phyloP scores from a whole-genome alignment of 164 flowering plant species.

The Stephania cephalantha region DNA sequence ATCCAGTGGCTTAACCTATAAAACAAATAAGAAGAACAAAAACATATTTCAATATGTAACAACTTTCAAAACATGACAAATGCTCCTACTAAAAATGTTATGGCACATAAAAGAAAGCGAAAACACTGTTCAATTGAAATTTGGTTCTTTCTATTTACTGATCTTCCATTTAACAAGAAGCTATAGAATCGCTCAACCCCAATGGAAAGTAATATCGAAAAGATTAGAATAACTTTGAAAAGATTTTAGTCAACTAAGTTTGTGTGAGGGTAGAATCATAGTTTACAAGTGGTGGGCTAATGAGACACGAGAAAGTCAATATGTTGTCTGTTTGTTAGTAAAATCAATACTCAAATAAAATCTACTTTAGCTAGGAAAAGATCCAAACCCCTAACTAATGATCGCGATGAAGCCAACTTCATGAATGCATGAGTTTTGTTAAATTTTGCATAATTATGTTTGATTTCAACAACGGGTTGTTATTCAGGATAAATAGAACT shows the following conservation, averaged over 20 bases:
- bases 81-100: background rate
- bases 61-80: slow-evolving; percentile 3
- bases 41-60: background rate
- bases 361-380: too few species aligned
- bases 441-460: too few species aligned
- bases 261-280: slow-evolving; percentile 23
- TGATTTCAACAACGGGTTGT: too few species aligned
- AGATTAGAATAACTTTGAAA: background rate
- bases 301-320: slow-evolving; percentile 78
- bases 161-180: slow-evolving; percentile 78
- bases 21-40: background rate
- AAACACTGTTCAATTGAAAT: slow-evolving; percentile 45
- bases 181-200: slow-evolving; percentile 34
- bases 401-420: too few species aligned
- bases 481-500: too few species aligned
- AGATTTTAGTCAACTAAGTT: background rate
- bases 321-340: slow-evolving; percentile 49
- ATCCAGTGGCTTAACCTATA: slow-evolving; percentile 58
- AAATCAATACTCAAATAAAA: too few species aligned
- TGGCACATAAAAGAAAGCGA: background rate
- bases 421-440: too few species aligned
- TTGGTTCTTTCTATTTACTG: slow-evolving; percentile 52
- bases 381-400: too few species aligned
- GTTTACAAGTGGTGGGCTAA: slow-evolving; percentile 73
- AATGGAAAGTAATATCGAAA: background rate